Base-by-base conservation (phyloP, 1,139 yeast species). In the Citeromyces hawaiiensis region DNA sequence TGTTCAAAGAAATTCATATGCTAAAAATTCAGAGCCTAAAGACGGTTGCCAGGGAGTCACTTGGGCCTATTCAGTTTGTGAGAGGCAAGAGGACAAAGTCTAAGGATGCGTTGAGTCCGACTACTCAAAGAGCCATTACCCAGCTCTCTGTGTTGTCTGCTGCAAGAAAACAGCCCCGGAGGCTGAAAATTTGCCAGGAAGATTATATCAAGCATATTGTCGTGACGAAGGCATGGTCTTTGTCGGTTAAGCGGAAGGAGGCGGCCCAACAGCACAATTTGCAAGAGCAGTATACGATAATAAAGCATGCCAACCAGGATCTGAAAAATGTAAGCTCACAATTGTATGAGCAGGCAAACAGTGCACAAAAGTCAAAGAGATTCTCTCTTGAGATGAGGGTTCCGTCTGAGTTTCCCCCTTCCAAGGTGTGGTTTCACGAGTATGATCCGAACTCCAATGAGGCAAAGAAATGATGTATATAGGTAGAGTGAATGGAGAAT, bases 391-490 rank as follows among this genome's bases (percentile, higher is more conserved):
- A 88, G 52, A 59, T 86, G 63, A 73, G 94, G 54, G 75, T 83
- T 4, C 97, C 98, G 29, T 83, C 95, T 1, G 94, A 87, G 42
- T 85, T 67, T 46, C 98, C 98, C n/a, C 82, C 97, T 34, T 76
- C 74, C 52, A 70, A 72, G 45, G 69, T 85, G 23, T 88, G 97
- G 96, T 75, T 78, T 43, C 72, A 75, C 53, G 76, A 79, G 48
- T 83, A 64, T 51, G 53, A 45, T 32, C 58, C 61, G 31, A 43
- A 35, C 43, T 25, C 45, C 37, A 30, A 36, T 32, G 32, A 41
- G 37, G 33, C 42, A 45, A 37, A 35, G 36, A 34, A 16, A 7
- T 36, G 9, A 36, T 14, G 18, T 13, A n/a, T 15, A 36, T 15
- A 36, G 30, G 5, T 10, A 7, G n/a, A n/a, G 5, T 14, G 37